Base-by-base conservation (phyloP, 768 basidiomycete genomes). In the Termitomyces sp. region DNA sequence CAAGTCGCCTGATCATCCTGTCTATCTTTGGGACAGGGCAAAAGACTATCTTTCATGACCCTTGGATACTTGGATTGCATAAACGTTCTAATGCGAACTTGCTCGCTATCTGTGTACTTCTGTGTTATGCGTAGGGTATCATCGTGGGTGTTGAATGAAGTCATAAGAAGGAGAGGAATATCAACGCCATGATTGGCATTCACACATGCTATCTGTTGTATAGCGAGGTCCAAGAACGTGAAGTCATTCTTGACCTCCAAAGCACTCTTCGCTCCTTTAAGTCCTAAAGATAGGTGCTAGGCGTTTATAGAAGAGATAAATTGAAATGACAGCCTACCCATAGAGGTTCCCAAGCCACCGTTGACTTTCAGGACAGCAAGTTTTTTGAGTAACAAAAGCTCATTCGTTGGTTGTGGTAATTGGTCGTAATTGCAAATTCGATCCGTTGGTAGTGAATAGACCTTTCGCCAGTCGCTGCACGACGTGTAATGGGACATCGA, bases 121-220 rank as follows among this genome's bases (percentile, higher is more conserved):
- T 91, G 87, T 68, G 90, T 86, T 76, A 93, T 87, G 63, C 88
- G 85, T 58, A 87, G 79, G 34, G 91, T 93, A 70, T 94, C 92
- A 46, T 92, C 88, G 69, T 91, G 87, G 26, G 92, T 94, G 78
- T 91, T 92, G 81, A 94, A 94, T 34, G 90, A 92, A 65, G 91
- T 94, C 93, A 94, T 92, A 66, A 94, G 82, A 72, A 94, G 84
- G 66, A 94, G 85, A 15, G 90, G 92, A 39, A 94, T 86, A 72
- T 94, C 85, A 71, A 87, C 82, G 64, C 80, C 79, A 67, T 84
- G 74, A 26, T 78, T 78, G 48, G 81, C 81, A 77, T 92, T 92
- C 67, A 94, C 81, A 72, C 90, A 85, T 77, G 94, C 89, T 64
- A 94, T 88, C 73, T 94, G 92, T 62, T 88, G 81, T 54, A 94